Evolutionary conservation across 805 yeast species (phyloP), one percentile per base, ranked within the genome.

Genomic region (Pichia thaimueangensis): DNA sequence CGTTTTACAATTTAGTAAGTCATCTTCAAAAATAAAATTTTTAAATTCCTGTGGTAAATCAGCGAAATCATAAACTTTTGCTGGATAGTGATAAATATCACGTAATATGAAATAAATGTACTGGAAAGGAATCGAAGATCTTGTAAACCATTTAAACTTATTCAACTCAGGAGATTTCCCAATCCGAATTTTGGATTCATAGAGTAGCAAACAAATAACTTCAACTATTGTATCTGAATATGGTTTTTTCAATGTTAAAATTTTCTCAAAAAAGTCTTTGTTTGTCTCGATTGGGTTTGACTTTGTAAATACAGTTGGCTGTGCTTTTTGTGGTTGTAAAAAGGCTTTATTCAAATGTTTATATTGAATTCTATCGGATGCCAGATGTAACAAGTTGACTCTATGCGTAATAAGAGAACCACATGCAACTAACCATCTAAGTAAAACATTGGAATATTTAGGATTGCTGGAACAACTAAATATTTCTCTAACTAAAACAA

Each of bases 381-480:
- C 44, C 28, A 43, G 30, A 34, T 41, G 48, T 11, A 45, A 29
- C 15, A 46, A 28, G 39, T 40, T 45, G 1, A 42, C 36, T 20
- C 49, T 38, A 33, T 48, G 49, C 0, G 85, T 94, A 27, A 86
- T 69, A 35, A 89, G 67, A 28, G 81, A 76, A 49, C 84, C 80
- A 58, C 91, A 89, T 29, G 89, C 78, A 41, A 86, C 66, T 59
- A 87, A 74, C 97, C 97, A 91, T 5, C 82, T 63, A 44, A 91
- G 67, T 21, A 91, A 95, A 2, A 93, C 91, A 47, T 82, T 63
- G 2, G 45, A 30, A 29, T 43, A 45, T 27, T 39, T 37, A 9
- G 41, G 36, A 33, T 45, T 41, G 13, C 28, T 31, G 20, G 35
- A 28, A 39, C 52, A 48, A 27, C 28, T 36, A 5, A 41, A 25